A percentile compares a stretch with the other conserved stretches of the same genome.
phyloP scores from a whole-genome alignment of 805 yeast genomes.

The Ogataea chonburiensis region DNA sequence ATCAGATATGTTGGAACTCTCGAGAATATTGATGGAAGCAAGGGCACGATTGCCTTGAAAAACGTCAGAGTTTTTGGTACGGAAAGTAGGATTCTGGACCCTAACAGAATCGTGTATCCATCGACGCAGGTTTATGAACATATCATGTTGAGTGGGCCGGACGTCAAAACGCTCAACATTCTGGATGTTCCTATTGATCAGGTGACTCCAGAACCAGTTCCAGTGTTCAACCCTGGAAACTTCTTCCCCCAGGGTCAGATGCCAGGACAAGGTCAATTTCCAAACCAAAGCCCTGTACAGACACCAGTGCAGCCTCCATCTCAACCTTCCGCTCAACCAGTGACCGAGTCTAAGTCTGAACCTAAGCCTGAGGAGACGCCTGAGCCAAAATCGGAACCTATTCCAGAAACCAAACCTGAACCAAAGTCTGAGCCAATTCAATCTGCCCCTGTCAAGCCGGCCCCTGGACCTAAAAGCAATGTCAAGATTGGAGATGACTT shows the following conservation, averaged over 20 bases:
- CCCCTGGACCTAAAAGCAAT: slow-evolving; percentile 3
- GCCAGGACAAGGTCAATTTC: slow-evolving; percentile 7
- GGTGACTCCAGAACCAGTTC: slow-evolving; percentile 53
- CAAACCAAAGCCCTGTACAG: slow-evolving; percentile 9
- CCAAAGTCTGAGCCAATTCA: not conserved
- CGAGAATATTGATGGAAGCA: slow-evolving; percentile 84
- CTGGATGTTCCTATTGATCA: slow-evolving; percentile 68
- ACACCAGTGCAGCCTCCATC: slow-evolving; percentile 20
- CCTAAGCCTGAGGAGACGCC: slow-evolving; percentile 4
- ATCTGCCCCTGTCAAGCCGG: slow-evolving; percentile 1
- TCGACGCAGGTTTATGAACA: slow-evolving; percentile 64
- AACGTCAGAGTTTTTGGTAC: slow-evolving; percentile 86
- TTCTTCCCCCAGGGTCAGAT: slow-evolving; percentile 22
- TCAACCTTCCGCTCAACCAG: not conserved
- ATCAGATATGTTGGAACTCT: slow-evolving; percentile 88
- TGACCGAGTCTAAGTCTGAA: not conserved
- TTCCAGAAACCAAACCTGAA: not conserved
- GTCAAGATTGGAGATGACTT: slow-evolving; percentile 47
- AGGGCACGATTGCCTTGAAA: slow-evolving; percentile 81
- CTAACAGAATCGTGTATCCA: slow-evolving; percentile 70
- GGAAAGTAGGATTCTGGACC: slow-evolving; percentile 80
- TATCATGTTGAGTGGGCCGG: slow-evolving; percentile 86
- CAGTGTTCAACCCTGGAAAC: slow-evolving; percentile 27
- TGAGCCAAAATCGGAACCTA: slow-evolving; percentile 3
- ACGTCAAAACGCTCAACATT: slow-evolving; percentile 85